Conservation (phyloP, 2,329 filamentous ascomycete genomes). For the Fusarium algeriense region DNA sequence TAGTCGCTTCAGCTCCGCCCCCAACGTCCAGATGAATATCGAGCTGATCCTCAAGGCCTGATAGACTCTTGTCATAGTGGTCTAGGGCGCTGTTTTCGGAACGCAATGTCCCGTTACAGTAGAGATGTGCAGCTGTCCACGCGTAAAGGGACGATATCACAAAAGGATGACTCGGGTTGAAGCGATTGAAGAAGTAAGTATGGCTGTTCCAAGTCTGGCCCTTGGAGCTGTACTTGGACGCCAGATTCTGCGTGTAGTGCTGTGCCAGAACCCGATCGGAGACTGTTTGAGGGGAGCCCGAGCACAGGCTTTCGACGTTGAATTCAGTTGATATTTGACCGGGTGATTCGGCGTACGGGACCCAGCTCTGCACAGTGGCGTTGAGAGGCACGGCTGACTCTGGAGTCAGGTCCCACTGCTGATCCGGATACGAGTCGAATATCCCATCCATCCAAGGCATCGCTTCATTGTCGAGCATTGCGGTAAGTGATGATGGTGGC, state of each 20-base stretch:
- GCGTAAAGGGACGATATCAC: background rate
- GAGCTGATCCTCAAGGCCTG: background rate
- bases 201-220: background rate
- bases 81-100: fast-evolving
- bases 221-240: background rate
- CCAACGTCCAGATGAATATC: fast-evolving
- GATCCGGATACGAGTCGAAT: background rate
- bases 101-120: background rate
- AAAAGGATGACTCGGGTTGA: background rate
- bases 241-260: background rate
- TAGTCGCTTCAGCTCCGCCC: fast-evolving
- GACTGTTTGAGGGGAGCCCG: background rate
- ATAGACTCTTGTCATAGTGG: background rate
- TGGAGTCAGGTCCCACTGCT: background rate
- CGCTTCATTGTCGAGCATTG: background rate
- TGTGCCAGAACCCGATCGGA: background rate
- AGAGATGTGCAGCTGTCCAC: background rate
- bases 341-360: no score
- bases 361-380: background rate
- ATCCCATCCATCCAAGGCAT: constrained; percentile 1
- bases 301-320: background rate
- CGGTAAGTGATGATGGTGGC: background rate
- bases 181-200: background rate
- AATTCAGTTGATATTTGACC: background rate
- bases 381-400: background rate